Conservation (phyloP, 2,329 filamentous ascomycete species). For the Hymenoscyphus repandus region DNA sequence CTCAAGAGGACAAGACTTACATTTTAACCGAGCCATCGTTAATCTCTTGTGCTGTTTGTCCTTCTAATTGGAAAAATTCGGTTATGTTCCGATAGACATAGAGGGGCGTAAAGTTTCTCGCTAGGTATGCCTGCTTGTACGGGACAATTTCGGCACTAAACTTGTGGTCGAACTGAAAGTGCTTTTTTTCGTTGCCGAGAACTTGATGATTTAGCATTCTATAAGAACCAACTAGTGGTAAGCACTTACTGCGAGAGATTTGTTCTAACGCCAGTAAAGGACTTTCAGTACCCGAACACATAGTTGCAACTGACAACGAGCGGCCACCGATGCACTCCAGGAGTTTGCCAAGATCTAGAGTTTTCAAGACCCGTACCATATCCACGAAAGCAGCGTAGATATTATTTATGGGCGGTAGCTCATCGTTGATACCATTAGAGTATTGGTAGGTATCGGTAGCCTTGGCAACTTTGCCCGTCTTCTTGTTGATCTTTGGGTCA, state of each 20-base stretch:
- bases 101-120: constrained; percentile 49
- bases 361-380: not conserved
- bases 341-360: not conserved
- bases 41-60: constrained; percentile 17
- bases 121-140: constrained; percentile 60
- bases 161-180: constrained; percentile 40
- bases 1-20: constrained; percentile 37
- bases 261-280: constrained; percentile 62
- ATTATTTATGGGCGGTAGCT: not conserved
- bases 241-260: constrained; percentile 41
- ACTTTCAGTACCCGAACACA: constrained; percentile 75
- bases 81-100: constrained; percentile 54
- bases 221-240: too few relatives aligned
- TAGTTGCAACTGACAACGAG: constrained; percentile 56
- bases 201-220: not conserved
- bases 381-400: not conserved
- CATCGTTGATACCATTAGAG: constrained; percentile 8
- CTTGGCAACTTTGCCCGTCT: not conserved
- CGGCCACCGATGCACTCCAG: constrained; percentile 32
- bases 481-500: too few relatives aligned
- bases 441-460: constrained; percentile 4
- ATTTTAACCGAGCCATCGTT: constrained; percentile 30
- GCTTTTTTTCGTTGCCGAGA: not conserved
- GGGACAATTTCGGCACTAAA: constrained; percentile 61
- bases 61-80: constrained; percentile 42